Evolutionary conservation across 2,329 filamentous ascomycete genomes (phyloP).

Genomic region (Penicillium nordicum): DNA sequence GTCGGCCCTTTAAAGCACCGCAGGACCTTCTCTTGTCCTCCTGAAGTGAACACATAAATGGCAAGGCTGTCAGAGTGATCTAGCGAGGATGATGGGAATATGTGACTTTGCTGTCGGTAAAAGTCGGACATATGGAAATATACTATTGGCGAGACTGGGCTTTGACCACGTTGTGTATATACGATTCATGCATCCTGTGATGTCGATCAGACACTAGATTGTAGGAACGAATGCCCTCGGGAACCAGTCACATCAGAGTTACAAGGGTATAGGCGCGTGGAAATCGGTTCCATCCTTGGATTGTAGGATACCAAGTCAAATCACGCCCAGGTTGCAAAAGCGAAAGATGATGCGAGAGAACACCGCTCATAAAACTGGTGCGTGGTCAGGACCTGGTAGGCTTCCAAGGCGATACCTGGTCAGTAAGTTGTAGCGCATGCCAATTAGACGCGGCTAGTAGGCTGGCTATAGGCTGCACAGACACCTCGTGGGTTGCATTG

Average conservation of each 20-base stretch:
- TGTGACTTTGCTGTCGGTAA: neutral
- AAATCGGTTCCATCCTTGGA: neutral
- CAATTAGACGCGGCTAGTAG: constrained; percentile 8
- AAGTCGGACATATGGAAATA: neutral
- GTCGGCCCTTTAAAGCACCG: neutral
- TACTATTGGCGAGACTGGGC: neutral
- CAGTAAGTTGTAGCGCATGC: neutral
- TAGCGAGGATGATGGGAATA: neutral
- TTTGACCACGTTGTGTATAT: neutral
- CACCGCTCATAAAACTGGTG: neutral
- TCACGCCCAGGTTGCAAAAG: neutral
- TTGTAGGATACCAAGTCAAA: neutral
- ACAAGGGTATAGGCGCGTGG: neutral
- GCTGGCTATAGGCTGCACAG: constrained; percentile 13
- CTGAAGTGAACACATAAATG: neutral
- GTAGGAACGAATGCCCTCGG: neutral
- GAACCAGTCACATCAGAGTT: neutral
- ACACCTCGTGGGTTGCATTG: constrained; percentile 18
- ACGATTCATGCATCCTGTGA: neutral
- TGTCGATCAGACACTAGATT: neutral
- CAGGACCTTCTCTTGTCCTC: neutral
- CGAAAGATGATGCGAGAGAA: neutral
- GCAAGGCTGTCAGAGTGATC: neutral
- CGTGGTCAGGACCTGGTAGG: neutral
- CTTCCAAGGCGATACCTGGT: neutral